phyloP scores from a whole-genome alignment of 345 rosid genomes.

The Eucalyptus cloeziana region DNA sequence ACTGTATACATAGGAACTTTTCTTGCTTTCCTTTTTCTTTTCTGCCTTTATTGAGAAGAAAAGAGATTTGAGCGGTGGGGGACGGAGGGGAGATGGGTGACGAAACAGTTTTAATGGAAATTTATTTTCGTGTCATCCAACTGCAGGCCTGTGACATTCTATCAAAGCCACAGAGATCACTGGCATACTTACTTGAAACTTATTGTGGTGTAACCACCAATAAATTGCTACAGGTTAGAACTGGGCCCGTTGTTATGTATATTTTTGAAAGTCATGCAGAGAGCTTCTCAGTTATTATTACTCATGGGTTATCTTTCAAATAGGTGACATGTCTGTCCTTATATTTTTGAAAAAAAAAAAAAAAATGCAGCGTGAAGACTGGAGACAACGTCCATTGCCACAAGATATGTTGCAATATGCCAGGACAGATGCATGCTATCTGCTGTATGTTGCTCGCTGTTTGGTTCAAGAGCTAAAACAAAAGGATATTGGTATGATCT shows the following conservation, averaged over 20 bases:
- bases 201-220: constrained; percentile 69
- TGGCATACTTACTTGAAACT: constrained; percentile 81
- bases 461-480: constrained; percentile 60
- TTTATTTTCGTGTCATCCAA: background rate
- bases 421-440: constrained; percentile 74
- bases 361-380: constrained; percentile 75
- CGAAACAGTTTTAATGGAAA: background rate
- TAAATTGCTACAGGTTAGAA: constrained; percentile 70
- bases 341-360: background rate
- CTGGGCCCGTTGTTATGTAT: background rate
- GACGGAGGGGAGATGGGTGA: background rate
- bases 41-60: background rate
- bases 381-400: constrained; percentile 94
- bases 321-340: background rate
- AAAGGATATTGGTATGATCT: constrained; percentile 38
- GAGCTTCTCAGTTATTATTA: background rate
- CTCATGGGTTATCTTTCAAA: background rate
- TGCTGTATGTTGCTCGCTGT: constrained; percentile 52
- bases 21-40: background rate
- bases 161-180: constrained; percentile 79
- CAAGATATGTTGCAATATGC: constrained; percentile 77
- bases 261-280: background rate
- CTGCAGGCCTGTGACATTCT: constrained; percentile 80
- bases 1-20: background rate
- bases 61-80: background rate